phyloP scores from a whole-genome alignment of 1,139 yeast genomes.

The Magnusiomyces fungicola region DNA sequence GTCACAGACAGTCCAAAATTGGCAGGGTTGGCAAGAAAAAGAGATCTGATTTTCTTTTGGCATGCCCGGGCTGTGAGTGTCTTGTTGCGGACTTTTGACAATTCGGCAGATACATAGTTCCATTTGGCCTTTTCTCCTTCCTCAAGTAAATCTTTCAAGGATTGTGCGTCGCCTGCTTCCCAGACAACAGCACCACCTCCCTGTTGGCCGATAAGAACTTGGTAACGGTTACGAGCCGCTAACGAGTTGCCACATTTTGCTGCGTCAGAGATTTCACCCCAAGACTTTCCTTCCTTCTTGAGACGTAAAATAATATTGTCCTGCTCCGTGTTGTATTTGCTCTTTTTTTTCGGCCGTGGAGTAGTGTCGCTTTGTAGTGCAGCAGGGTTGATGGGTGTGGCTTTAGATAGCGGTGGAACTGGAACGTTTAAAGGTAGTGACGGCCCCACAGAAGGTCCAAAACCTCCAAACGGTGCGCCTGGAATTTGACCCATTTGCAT shows the following conservation, averaged over 20 bases:
- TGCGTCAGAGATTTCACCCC: slow-evolving; percentile 69
- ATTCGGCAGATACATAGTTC: slow-evolving; percentile 54
- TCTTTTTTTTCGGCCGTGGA: slow-evolving; percentile 50
- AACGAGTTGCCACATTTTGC: slow-evolving; percentile 60
- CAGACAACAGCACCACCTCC: slow-evolving; percentile 67
- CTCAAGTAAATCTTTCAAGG: slow-evolving; percentile 49
- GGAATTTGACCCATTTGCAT: not conserved
- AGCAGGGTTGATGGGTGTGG: slow-evolving; percentile 31
- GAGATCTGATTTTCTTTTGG: slow-evolving; percentile 44
- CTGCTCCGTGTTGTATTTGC: slow-evolving; percentile 62
- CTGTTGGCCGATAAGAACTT: slow-evolving; percentile 76
- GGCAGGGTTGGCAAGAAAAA: slow-evolving; percentile 52
- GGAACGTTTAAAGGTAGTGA: slow-evolving; percentile 26
- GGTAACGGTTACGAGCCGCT: slow-evolving; percentile 73
- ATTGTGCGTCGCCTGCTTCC: slow-evolving; percentile 51
- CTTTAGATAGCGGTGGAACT: slow-evolving; percentile 32
- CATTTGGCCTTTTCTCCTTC: slow-evolving; percentile 69
- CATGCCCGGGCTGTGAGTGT: slow-evolving; percentile 48
- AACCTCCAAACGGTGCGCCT: not conserved
- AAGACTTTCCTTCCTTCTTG: slow-evolving; percentile 56
- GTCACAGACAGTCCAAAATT: slow-evolving; percentile 40
- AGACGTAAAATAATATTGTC: slow-evolving; percentile 56
- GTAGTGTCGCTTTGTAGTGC: slow-evolving; percentile 35
- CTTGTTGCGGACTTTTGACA: slow-evolving; percentile 53
- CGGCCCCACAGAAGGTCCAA: slow-evolving; percentile 10